These are phyloP conservation scores for Paralagenidium karlingii DNA, from an alignment of 352 stramenopile species.

Conservation along the genomic window DNA sequence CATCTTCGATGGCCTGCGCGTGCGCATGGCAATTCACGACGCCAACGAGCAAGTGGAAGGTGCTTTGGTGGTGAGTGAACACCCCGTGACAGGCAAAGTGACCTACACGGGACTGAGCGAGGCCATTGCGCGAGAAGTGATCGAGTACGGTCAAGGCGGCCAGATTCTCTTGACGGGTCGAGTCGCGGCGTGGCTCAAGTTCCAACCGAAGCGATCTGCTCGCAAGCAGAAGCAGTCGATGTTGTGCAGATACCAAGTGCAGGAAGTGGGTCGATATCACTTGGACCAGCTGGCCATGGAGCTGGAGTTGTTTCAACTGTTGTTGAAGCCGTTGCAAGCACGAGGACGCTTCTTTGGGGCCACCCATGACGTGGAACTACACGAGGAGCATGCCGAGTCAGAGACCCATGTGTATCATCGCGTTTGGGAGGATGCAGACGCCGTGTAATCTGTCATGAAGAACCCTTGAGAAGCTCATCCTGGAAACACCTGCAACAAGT, in stretches of 20 bases:
- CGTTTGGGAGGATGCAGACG: too few relatives aligned
- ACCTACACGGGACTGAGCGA: constrained; percentile 42
- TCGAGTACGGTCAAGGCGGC: constrained; percentile 24
- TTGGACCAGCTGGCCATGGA: constrained; percentile 23
- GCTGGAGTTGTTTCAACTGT: too few relatives aligned
- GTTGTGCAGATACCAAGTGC: constrained; percentile 10
- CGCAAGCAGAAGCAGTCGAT: too few relatives aligned
- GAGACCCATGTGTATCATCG: too few relatives aligned
- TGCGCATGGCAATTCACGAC: constrained; percentile 49
- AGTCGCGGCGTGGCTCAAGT: constrained; percentile 27
- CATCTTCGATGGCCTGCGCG: constrained; percentile 30
- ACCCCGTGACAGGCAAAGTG: constrained; percentile 33
- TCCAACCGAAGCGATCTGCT: too few relatives aligned
- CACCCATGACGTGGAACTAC: too few relatives aligned
- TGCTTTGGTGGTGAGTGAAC: constrained; percentile 26
- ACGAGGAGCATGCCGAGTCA: too few relatives aligned
- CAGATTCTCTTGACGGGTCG: constrained; percentile 39
- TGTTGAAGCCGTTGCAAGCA: too few relatives aligned
- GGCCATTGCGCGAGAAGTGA: constrained; percentile 34
- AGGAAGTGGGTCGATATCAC: constrained; percentile 12
- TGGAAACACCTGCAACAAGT: too few relatives aligned
- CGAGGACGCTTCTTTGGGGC: too few relatives aligned
- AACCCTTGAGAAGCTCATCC: too few relatives aligned
- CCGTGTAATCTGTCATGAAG: too few relatives aligned
- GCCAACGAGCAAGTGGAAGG: constrained; percentile 22